Evolutionary conservation across 306 rosid genomes (phyloP), one percentile per base, ranked within the genome.

Genomic region (Albizia julibrissin): DNA sequence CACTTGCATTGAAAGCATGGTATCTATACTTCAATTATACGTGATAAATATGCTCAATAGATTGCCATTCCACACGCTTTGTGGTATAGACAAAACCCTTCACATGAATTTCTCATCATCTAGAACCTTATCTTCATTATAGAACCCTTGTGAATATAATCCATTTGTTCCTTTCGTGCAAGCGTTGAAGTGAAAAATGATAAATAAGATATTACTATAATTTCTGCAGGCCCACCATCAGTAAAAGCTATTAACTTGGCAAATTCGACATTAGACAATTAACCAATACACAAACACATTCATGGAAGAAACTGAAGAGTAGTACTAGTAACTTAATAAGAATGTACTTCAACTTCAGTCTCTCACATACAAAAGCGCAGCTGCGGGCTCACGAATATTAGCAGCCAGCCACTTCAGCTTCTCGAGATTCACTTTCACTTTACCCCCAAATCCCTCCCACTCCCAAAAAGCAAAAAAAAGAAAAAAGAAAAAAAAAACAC

Each of bases 401-500:
- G 83, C 71, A 85, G 94, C 91, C 92, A 85, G 97, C 92, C 97
- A 83, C 97, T 85, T 90, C 94, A 92, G 91, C 92, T 65, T 70
- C 83, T 75, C 74, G 83, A 85, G 39, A 40, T 69, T 54, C 74
- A 67, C 80, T 71, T 62, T 67, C 19, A 3, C 47, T 64, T 64
- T 64, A 11, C 69, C 79, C 69, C 80, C 21, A 67, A 52, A 61
- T 61, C 67, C 67, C 33, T 61, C 67, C 67, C 67, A 61, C 37
- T 27, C 21, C 68, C 21, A 24, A 62, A 27, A 62, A 13, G 14
- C 29, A 1, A 11, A 34, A 39, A 27, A 5, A 1, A 4, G 4
- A 12, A 24, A 62, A 27, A 62, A 13, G 14, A 11, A 34, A 39
- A 27, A 5, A 16, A 27, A 47, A 43, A 72, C 22, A 64, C 10